These are phyloP conservation scores for Fusarium coicis DNA, from an alignment of 2,329 filamentous ascomycete species.

Conservation along the genomic window DNA sequence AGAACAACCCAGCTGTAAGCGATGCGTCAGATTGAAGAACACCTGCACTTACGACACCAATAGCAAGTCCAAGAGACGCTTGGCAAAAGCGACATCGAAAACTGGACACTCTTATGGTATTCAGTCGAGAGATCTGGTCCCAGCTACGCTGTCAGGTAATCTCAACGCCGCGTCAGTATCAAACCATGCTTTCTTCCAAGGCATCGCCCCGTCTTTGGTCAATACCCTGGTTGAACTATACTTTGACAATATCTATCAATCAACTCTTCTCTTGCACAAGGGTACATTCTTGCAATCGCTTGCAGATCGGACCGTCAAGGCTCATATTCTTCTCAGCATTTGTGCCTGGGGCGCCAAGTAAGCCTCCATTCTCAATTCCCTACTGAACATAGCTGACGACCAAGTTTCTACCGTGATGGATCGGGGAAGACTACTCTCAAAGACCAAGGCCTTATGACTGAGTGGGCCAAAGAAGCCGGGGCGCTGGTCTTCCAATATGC, in stretches of 20 bases:
- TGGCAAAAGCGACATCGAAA: rapidly evolving
- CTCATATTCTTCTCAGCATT: constrained; percentile 24
- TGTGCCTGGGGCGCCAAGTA: constrained; percentile 39
- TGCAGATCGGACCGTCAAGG: rapidly evolving
- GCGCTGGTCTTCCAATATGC: constrained; percentile 19
- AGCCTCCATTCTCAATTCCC: background rate
- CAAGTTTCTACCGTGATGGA: constrained; percentile 28
- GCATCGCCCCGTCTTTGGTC: background rate
- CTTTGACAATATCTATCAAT: constrained; percentile 34
- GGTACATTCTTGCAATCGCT: background rate
- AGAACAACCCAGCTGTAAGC: constrained; percentile 30
- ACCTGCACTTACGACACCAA: constrained; percentile 3
- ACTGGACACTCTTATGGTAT: rapidly evolving
- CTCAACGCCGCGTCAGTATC: rapidly evolving
- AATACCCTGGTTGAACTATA: constrained; percentile 5
- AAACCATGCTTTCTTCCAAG: background rate
- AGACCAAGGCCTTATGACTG: background rate
- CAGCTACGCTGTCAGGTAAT: rapidly evolving
- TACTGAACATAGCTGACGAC: rapidly evolving
- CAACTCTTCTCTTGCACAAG: constrained; percentile 18
- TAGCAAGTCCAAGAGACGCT: rapidly evolving
- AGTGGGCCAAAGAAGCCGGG: constrained; percentile 31
- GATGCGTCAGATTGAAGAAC: constrained; percentile 12
- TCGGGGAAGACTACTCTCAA: background rate
- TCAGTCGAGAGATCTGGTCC: rapidly evolving